These are phyloP conservation scores for Dysphania ambrosioides DNA, from an alignment of 148 eudicot genomes.

Conservation along the genomic window DNA sequence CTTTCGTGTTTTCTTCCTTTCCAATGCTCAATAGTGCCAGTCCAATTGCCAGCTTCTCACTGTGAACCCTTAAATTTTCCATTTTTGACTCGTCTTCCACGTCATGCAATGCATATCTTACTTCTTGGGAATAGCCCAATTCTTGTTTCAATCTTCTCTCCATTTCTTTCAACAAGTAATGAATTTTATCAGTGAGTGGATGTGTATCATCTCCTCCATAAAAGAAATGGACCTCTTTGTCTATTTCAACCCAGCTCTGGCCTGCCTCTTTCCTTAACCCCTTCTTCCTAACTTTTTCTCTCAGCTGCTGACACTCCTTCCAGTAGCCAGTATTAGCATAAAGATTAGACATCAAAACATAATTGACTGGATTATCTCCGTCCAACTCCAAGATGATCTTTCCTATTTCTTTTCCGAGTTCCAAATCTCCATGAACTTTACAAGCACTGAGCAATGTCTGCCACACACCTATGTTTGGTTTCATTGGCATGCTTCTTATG, in stretches of 20 bases:
- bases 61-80: slow-evolving; percentile 68
- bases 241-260: slow-evolving; percentile 76
- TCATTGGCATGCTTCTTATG: slow-evolving; percentile 63
- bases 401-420: slow-evolving; percentile 69
- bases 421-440: slow-evolving; percentile 68
- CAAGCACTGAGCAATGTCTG: slow-evolving; percentile 80
- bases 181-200: slow-evolving; percentile 48
- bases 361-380: slow-evolving; percentile 56
- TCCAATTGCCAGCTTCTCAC: slow-evolving; percentile 77
- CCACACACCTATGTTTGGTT: slow-evolving; percentile 67
- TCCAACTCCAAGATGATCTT: slow-evolving; percentile 54
- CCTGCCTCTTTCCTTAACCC: slow-evolving; percentile 81
- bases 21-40: slow-evolving; percentile 50
- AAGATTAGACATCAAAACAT: slow-evolving; percentile 64
- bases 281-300: slow-evolving; percentile 47
- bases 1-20: slow-evolving; percentile 32
- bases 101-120: slow-evolving; percentile 59
- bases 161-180: slow-evolving; percentile 43
- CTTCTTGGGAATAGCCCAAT: slow-evolving; percentile 56
- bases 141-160: slow-evolving; percentile 68
- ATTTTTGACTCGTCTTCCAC: slow-evolving; percentile 75
- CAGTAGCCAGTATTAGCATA: slow-evolving; percentile 72
- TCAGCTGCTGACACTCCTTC: slow-evolving; percentile 64
- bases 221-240: slow-evolving; percentile 63
- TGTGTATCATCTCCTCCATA: slow-evolving; percentile 71